These are phyloP conservation scores for Phialophora expanda DNA, from an alignment of 2,329 filamentous ascomycete species.

Conservation along the genomic window DNA sequence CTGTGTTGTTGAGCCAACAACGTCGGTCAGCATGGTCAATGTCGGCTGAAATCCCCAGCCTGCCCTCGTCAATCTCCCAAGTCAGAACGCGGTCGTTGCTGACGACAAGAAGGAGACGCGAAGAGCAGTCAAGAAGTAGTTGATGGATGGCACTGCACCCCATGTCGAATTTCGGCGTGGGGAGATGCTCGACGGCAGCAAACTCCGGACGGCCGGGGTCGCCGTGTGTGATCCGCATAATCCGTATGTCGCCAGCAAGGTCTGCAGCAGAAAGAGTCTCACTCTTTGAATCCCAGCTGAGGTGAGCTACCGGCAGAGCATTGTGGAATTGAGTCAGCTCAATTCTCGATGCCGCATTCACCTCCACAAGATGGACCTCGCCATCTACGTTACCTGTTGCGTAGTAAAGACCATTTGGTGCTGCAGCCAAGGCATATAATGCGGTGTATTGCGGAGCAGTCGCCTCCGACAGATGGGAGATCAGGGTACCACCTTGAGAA, in stretches of 20 bases:
- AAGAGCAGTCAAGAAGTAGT: conserved; percentile 17
- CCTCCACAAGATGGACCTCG: conserved; percentile 21
- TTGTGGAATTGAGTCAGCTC: conserved; percentile 21
- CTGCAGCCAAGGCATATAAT: conserved; percentile 16
- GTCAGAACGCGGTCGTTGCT: conserved; percentile 17
- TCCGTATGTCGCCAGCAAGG: conserved; percentile 18
- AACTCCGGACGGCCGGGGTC: background rate
- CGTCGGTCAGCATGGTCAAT: conserved; percentile 6
- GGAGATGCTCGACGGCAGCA: background rate
- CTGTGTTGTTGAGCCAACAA: conserved; percentile 19
- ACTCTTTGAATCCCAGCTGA: conserved; percentile 13
- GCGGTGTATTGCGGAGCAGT: conserved; percentile 13
- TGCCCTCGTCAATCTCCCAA: conserved; percentile 19
- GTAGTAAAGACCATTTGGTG: conserved; percentile 15
- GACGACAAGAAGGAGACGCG: conserved; percentile 20
- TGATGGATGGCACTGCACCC: conserved; percentile 22
- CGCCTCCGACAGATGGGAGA: conserved; percentile 17
- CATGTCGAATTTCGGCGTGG: conserved; percentile 14
- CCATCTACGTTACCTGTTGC: conserved; percentile 23
- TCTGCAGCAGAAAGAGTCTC: conserved; percentile 19
- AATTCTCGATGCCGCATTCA: background rate
- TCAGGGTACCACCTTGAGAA: conserved; percentile 9
- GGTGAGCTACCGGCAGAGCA: conserved; percentile 12
- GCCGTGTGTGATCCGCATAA: conserved; percentile 7
- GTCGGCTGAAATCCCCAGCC: background rate